Evolutionary conservation across 352 stramenopile genomes (phyloP), one percentile per base, ranked within the genome.

Genomic region (Phytophthora megakarya): DNA sequence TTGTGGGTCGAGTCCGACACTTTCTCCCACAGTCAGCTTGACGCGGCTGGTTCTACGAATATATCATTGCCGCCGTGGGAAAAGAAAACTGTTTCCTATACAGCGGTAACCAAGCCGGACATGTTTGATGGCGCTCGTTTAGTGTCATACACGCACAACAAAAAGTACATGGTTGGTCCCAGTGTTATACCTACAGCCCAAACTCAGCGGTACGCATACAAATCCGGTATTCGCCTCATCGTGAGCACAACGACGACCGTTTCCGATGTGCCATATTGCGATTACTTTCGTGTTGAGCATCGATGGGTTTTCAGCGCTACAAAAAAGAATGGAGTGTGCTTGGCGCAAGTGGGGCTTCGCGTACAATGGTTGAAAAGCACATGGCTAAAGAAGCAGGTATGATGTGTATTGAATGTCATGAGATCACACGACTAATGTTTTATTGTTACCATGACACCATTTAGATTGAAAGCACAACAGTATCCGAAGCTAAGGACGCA

Each of bases 111-210:
- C 9, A 88, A 73, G 8, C 49, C 77, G 2, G 85, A 94, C 33
- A 84, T 48, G 6, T 93, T 95, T 47, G 67, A 92, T 47, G 81
- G 66, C 18, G 75, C 73, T 47, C 77, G 88, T 0, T 48, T 66
- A 7, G 79, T 93, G 1, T 73, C 68, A 5, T 93, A 88, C 54
- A 84, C 66, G 1, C 85, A 93, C 77, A 92, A 96, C 75, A 96
- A 96, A 61, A 94, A 96, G 64, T 95, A 95, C 59, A 91, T 96
- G 67, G 81, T 96, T 16, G 87, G 87, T 0, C 85, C 87, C 1
- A 91, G 84, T 50, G 66, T 70, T 32, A 94, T 96, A 49, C 87
- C 87, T 1, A 96, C 87, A 1, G 64, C 63, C 15, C 85, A 94
- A 55, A 79, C 75, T 8, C 84, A 94, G 54, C 77, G 85, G 19